Evolutionary conservation across 2,329 filamentous ascomycete species (phyloP).

Genomic region (Polytolypa hystricis): DNA sequence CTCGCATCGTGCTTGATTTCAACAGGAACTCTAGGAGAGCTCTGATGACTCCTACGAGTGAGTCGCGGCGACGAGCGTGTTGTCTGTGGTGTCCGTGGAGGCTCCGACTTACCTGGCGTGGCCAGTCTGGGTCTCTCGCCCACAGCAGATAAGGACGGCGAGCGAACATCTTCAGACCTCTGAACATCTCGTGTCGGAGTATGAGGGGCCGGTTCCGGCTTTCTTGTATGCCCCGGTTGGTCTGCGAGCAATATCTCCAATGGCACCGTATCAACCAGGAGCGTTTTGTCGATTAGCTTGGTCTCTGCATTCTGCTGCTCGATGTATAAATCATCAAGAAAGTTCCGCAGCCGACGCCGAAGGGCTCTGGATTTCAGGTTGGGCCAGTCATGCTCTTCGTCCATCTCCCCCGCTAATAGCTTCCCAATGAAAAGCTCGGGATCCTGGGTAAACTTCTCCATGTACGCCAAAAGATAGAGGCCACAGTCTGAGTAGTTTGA

Average conservation of each 20-base stretch:
- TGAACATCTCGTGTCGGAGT: no score
- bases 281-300: background rate
- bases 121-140: no score
- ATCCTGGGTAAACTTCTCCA: constrained; percentile 66
- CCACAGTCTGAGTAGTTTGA: constrained; percentile 83
- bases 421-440: constrained; percentile 59
- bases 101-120: no score
- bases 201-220: no score
- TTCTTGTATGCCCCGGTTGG: background rate
- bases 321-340: constrained; percentile 53
- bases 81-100: no score
- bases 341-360: constrained; percentile 53
- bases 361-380: constrained; percentile 45
- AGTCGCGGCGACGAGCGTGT: no score
- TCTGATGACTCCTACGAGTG: no score
- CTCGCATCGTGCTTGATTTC: no score
- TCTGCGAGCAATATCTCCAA: constrained; percentile 10
- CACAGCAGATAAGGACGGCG: no score
- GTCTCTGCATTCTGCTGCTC: constrained; percentile 38
- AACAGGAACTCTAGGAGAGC: no score
- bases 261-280: constrained; percentile 9
- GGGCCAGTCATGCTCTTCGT: constrained; percentile 45
- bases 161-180: no score
- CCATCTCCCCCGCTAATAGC: constrained; percentile 55
- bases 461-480: constrained; percentile 72